Evolutionary conservation across 495 filamentous ascomycete species (phyloP).

Genomic region (Xylaria scruposa): DNA sequence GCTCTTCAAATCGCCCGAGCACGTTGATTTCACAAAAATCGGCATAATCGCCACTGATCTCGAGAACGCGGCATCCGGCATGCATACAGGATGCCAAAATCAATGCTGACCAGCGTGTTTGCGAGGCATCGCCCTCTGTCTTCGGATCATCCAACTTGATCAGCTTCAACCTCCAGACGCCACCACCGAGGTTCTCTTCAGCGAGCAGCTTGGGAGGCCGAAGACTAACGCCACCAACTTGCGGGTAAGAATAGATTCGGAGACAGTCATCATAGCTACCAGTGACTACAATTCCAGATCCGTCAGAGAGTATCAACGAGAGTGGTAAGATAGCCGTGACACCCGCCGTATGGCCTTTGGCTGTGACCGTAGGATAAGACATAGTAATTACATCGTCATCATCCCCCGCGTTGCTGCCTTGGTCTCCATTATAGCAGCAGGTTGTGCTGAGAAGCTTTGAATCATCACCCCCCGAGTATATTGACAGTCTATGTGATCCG

Average conservation of each 20-base stretch:
- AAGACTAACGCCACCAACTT: slow-evolving; percentile 20
- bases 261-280: slow-evolving; percentile 93
- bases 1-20: slow-evolving; percentile 78
- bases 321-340: slow-evolving; percentile 87
- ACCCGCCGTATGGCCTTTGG: slow-evolving; percentile 75
- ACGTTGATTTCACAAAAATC: slow-evolving; percentile 60
- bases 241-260: slow-evolving; percentile 59
- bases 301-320: slow-evolving; percentile 42
- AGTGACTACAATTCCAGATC: slow-evolving; percentile 69
- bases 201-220: slow-evolving; percentile 60
- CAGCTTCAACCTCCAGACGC: slow-evolving; percentile 87
- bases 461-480: slow-evolving; percentile 78
- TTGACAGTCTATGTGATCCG: slow-evolving; percentile 24
- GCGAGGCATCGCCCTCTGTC: slow-evolving; percentile 4
- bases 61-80: slow-evolving; percentile 75
- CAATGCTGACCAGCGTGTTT: slow-evolving; percentile 46
- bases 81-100: slow-evolving; percentile 95
- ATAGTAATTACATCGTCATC: slow-evolving; percentile 42
- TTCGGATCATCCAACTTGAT: slow-evolving; percentile 56
- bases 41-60: slow-evolving; percentile 48
- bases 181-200: slow-evolving; percentile 76
- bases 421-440: slow-evolving; percentile 31
- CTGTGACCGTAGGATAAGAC: slow-evolving; percentile 39
- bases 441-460: slow-evolving; percentile 48
- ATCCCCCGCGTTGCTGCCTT: background rate